phyloP scores from a whole-genome alignment of 257 asterid species.

The Petunia axillaris region DNA sequence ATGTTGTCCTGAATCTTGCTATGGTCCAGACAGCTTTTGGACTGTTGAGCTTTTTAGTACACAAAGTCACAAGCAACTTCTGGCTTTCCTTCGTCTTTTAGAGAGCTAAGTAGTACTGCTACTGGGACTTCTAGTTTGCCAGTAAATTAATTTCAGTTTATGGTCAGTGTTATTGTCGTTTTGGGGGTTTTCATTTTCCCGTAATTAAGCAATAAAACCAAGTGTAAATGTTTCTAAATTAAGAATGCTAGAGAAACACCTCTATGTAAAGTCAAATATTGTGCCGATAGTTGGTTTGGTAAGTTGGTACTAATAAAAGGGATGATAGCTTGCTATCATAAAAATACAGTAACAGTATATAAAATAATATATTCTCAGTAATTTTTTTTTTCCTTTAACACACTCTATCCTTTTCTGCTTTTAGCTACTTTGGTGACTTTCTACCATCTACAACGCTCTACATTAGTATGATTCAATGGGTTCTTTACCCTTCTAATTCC shows the following conservation, averaged over 20 bases:
- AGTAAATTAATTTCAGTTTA: neutral
- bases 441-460: neutral
- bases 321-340: too few relatives aligned
- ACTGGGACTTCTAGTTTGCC: neutral
- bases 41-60: constrained; percentile 28
- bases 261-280: too few relatives aligned
- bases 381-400: neutral
- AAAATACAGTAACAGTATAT: neutral
- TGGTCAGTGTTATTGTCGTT: neutral
- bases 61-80: constrained; percentile 23
- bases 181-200: neutral
- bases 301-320: too few relatives aligned
- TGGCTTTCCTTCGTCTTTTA: constrained; percentile 18
- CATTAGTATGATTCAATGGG: neutral
- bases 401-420: neutral
- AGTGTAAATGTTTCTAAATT: too few relatives aligned
- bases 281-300: too few relatives aligned
- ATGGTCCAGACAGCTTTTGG: constrained; percentile 18
- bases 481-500: neutral
- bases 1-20: constrained; percentile 25
- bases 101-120: neutral
- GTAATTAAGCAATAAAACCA: neutral
- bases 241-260: too few relatives aligned
- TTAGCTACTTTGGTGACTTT: neutral
- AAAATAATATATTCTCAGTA: neutral